Evolutionary conservation across 768 basidiomycete genomes (phyloP).

Genomic region (Pulveroboletus frians): DNA sequence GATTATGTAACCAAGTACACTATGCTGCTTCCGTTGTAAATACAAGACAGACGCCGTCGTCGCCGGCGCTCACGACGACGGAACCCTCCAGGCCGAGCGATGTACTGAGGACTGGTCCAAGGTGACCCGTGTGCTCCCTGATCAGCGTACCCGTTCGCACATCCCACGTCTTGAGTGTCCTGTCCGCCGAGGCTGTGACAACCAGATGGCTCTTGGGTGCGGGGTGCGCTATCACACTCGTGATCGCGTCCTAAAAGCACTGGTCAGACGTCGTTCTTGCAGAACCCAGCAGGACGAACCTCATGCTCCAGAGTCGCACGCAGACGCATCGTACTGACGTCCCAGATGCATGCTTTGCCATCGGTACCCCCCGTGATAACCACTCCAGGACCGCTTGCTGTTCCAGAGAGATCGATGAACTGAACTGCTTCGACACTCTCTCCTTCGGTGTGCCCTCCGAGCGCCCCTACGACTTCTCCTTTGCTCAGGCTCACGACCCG

Average conservation of each 20-base stretch:
- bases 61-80: conserved; percentile 82
- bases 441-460: conserved; percentile 80
- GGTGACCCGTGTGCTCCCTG: conserved; percentile 79
- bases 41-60: conserved; percentile 84
- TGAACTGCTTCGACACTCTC: conserved; percentile 85
- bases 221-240: conserved; percentile 70
- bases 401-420: conserved; percentile 72
- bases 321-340: conserved; percentile 79
- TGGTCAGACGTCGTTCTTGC: background rate
- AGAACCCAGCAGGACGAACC: conserved; percentile 40
- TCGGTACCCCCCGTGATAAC: conserved; percentile 89
- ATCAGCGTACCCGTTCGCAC: conserved; percentile 75
- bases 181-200: conserved; percentile 84
- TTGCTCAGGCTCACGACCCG: conserved; percentile 84
- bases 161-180: conserved; percentile 88
- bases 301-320: conserved; percentile 78
- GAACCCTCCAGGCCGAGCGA: conserved; percentile 65
- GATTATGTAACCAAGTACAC: conserved; percentile 17
- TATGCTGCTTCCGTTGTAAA: conserved; percentile 53
- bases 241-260: conserved; percentile 72
- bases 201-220: conserved; percentile 71
- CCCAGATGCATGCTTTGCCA: conserved; percentile 93
- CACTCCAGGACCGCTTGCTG: conserved; percentile 47
- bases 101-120: conserved; percentile 68
- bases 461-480: conserved; percentile 71